Evolutionary conservation across 768 basidiomycete genomes (phyloP), one percentile per base, ranked within the genome.

Genomic region (Tricholoma saponaceum): DNA sequence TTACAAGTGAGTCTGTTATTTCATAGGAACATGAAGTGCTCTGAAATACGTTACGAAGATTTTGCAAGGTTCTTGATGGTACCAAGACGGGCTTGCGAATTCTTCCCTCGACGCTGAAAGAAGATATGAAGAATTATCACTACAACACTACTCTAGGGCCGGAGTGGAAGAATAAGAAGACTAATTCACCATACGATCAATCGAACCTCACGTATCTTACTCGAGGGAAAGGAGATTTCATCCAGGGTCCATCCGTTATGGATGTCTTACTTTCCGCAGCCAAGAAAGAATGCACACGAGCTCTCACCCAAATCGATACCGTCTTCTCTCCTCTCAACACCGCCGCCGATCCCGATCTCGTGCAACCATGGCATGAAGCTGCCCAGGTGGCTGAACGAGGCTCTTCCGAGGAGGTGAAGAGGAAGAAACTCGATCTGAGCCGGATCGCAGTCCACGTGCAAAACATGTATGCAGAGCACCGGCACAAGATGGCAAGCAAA

Each of bases 61-160:
- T 79, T 57, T 77, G 80, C 58, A 78, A 76, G 41, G 72, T 82
- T 10, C 76, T 89, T 1, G 87, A 89, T 62, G 80, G 82, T 0
- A 62, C 79, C 7, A 89, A 89, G 62, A 83, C 82, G 7, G 87
- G 87, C 0, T 73, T 79, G 52, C 72, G 70, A 0, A 74, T 87
- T 37, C 64, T 64, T 5, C 66, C 64, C 0, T 63, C 70, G 0
- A 64, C 74, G 14, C 66, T 74, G n/a, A 57, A 56, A 13, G 56
- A 55, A 0, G 78, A 82, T 52, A 10, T 37, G 18, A 64, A 22
- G 63, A 69, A 10, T 0, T 65, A 66, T 52, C n/a, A 57, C 12
- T 16, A 8, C n/a, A 28, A 50, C 26, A 57, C 62, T 30, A 47
- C 53, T 12, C 52, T 26, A 23, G 63, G 62, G 4, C 65, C 69